A percentile compares a stretch with the other conserved stretches of the same genome.
Conservation (phyloP, 495 filamentous ascomycete genomes). For the Astrothelium macrocarpum region DNA sequence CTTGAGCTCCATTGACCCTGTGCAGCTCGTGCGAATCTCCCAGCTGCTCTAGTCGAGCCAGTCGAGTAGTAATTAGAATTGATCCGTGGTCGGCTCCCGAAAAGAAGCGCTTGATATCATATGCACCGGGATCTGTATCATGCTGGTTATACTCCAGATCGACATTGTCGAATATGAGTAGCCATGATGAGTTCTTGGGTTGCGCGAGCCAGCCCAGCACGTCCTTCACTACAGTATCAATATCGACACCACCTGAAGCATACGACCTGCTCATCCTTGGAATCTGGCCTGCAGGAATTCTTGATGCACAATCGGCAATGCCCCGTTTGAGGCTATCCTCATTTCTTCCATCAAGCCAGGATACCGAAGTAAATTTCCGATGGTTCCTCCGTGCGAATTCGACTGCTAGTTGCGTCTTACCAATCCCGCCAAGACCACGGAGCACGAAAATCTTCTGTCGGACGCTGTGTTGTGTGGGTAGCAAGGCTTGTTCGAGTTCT, state of each 20-base stretch:
- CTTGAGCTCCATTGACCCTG: neutral
- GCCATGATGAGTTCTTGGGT: slow-evolving; percentile 31
- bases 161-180: slow-evolving; percentile 37
- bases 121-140: slow-evolving; percentile 22
- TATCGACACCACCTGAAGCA: neutral
- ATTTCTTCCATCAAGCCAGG: slow-evolving; percentile 19
- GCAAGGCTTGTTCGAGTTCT: neutral
- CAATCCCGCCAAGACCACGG: slow-evolving; percentile 10
- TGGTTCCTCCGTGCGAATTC: slow-evolving; percentile 18
- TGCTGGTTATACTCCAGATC: slow-evolving; percentile 22
- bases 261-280: slow-evolving; percentile 5
- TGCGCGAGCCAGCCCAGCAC: slow-evolving; percentile 31
- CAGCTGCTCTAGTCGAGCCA: slow-evolving; percentile 17
- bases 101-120: slow-evolving; percentile 33
- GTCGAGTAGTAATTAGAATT: slow-evolving; percentile 35
- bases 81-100: slow-evolving; percentile 31
- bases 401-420: slow-evolving; percentile 28
- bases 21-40: slow-evolving; percentile 5
- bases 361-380: slow-evolving; percentile 14
- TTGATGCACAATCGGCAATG: slow-evolving; percentile 14
- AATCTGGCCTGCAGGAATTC: slow-evolving; percentile 13
- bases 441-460: slow-evolving; percentile 3
- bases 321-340: slow-evolving; percentile 19
- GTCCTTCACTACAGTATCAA: slow-evolving; percentile 17
- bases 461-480: neutral